These are phyloP conservation scores for Tubosaeta sp. DNA, from an alignment of 768 basidiomycete genomes.

Conservation along the genomic window DNA sequence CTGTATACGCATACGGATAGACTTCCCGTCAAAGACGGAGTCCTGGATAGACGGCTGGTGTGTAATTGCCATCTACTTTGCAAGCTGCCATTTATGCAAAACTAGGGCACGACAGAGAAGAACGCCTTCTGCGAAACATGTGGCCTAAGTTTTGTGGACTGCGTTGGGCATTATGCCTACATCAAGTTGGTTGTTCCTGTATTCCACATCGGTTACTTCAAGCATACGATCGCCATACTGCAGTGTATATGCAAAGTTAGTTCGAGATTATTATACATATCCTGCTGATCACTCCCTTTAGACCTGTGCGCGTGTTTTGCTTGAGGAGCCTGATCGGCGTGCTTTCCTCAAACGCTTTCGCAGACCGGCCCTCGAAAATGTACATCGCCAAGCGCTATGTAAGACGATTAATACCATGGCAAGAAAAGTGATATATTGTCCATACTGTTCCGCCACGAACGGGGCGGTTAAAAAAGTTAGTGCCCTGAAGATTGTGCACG, in stretches of 20 bases:
- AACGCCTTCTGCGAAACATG: constrained; percentile 91
- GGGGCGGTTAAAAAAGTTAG: constrained; percentile 96
- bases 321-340: constrained; percentile 85
- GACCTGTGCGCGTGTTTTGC: constrained; percentile 89
- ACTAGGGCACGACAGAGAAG: constrained; percentile 93
- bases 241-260: constrained; percentile 95
- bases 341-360: constrained; percentile 87
- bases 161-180: constrained; percentile 98
- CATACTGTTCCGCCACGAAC: constrained; percentile 89
- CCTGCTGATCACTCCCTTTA: constrained; percentile 24
- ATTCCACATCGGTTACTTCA: constrained; percentile 98
- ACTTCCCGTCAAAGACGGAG: constrained; percentile 85
- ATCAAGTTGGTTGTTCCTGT: constrained; percentile 96
- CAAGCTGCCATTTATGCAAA: not conserved
- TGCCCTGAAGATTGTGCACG: constrained; percentile 93
- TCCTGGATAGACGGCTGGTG: constrained; percentile 88
- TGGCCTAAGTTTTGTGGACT: constrained; percentile 85
- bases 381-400: constrained; percentile 75
- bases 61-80: constrained; percentile 20
- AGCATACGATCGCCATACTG: constrained; percentile 87
- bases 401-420: constrained; percentile 85
- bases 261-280: not conserved
- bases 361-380: constrained; percentile 84
- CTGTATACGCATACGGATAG: constrained; percentile 83
- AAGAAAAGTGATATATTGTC: constrained; percentile 88